Evolutionary conservation across 345 rosid genomes (phyloP).

Genomic region (Eucalyptus sp.): DNA sequence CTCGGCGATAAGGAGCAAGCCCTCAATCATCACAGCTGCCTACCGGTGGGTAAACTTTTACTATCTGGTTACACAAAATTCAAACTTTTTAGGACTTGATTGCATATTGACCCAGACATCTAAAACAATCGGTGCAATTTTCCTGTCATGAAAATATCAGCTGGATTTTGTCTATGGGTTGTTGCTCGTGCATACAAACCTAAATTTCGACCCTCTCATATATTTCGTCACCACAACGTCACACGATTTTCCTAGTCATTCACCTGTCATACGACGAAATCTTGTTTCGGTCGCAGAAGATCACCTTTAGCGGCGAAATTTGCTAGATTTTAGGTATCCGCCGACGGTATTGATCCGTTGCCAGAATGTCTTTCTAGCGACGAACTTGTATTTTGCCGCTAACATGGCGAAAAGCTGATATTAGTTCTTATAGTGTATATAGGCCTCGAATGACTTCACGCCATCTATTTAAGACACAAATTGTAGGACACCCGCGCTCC

Average conservation of each 20-base stretch:
- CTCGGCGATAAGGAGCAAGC: too few relatives aligned
- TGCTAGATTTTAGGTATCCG: neutral
- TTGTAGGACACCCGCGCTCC: neutral
- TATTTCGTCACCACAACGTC: neutral
- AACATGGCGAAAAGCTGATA: neutral
- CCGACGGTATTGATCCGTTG: rapidly evolving
- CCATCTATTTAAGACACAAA: neutral
- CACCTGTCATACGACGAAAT: rapidly evolving
- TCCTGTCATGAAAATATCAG: neutral
- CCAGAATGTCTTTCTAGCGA: neutral
- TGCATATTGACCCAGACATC: rapidly evolving
- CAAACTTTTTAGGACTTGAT: neutral
- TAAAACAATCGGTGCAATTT: neutral
- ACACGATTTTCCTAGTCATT: neutral
- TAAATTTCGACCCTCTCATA: neutral
- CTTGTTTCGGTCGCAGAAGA: rapidly evolving
- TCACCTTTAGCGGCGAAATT: neutral
- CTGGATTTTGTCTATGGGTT: rapidly evolving
- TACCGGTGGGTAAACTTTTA: neutral
- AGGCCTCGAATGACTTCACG: neutral
- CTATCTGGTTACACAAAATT: neutral
- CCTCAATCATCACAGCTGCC: too few relatives aligned
- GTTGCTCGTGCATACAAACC: neutral
- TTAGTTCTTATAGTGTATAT: neutral
- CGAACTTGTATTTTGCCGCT: neutral